Evolutionary conservation across 2,329 filamentous ascomycete genomes (phyloP).

Genomic region (Grosmannia penicillata): DNA sequence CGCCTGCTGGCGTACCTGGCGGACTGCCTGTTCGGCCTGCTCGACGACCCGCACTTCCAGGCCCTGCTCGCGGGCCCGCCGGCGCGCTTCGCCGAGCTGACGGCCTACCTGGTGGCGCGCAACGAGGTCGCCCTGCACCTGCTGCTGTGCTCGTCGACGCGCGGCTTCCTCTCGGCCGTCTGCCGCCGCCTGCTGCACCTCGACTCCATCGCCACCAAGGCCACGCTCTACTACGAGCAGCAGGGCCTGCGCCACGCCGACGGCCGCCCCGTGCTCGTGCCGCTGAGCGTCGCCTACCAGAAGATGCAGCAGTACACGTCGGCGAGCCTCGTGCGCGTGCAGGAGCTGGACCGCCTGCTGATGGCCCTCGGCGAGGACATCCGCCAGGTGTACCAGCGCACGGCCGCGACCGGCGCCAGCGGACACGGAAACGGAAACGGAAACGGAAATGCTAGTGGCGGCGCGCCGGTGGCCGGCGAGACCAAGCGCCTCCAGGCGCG

Average conservation of each 20-base stretch:
- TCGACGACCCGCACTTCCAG: slow-evolving; percentile 35
- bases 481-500: slow-evolving; percentile 31
- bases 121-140: slow-evolving; percentile 47
- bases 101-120: slow-evolving; percentile 33
- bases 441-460: background rate
- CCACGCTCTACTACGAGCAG: slow-evolving; percentile 35
- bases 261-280: slow-evolving; percentile 14
- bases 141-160: slow-evolving; percentile 58
- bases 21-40: slow-evolving; percentile 42
- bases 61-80: slow-evolving; percentile 30
- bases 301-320: slow-evolving; percentile 36
- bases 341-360: slow-evolving; percentile 49
- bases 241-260: slow-evolving; percentile 13
- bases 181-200: slow-evolving; percentile 49
- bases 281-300: slow-evolving; percentile 41
- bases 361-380: slow-evolving; percentile 32
- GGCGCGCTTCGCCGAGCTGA: slow-evolving; percentile 30
- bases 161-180: slow-evolving; percentile 55
- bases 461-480: slow-evolving; percentile 21
- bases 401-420: slow-evolving; percentile 10
- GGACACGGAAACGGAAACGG: background rate
- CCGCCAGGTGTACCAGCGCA: slow-evolving; percentile 32
- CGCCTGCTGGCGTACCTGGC: slow-evolving; percentile 51
- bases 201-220: slow-evolving; percentile 30
- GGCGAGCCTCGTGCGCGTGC: slow-evolving; percentile 38